Evolutionary conservation across 2,329 filamentous ascomycete genomes (phyloP), one percentile per base, ranked within the genome.

Genomic region (Penicillium sp.): DNA sequence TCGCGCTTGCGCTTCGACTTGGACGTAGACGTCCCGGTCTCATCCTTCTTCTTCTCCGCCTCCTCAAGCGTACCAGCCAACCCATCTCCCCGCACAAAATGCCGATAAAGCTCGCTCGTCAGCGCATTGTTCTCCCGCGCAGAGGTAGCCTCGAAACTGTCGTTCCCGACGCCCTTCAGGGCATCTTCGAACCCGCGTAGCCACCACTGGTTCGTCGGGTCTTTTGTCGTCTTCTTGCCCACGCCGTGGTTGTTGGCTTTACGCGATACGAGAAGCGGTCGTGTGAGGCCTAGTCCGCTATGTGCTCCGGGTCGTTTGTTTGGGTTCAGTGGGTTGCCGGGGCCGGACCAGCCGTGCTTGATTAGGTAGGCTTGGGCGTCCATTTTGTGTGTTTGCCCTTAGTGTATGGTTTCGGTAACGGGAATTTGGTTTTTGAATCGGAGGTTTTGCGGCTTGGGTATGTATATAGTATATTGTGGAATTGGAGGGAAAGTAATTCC

Each of bases 161-260:
- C 88, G 4, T 77, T 74, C 0, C 80, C 81, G 50, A 96, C 81
- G 4, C 88, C 89, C 73, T 94, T 89, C 61, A 97, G 78, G 53
- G 92, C 91, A 71, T 91, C 87, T 74, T 97, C 93, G 64, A 96
- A 97, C 11, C 94, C 94, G 56, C 90, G 88, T 75, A 96, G 82
- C 94, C 94, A 99, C 94, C 94, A 99, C 72, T 96, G 91, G 70
- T 97, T 93, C 55, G 82, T 80, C 31, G 83, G 79, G 28, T 80
- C 80, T 54, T 78, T 74, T 54, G 82, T 82, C 62, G 84, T 84
- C 72, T 90, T 91, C 70, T 89, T 86, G 52, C 93, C 93, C 5
- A 97, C 79, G 25, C 93, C 93, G 50, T 89, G 81, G 83, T 88
- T 77, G 73, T 96, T 89, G 65, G 87, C 82, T 75, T 96, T 96